These are phyloP conservation scores for Penicillium canescens DNA, from an alignment of 495 filamentous ascomycete species.

Conservation along the genomic window DNA sequence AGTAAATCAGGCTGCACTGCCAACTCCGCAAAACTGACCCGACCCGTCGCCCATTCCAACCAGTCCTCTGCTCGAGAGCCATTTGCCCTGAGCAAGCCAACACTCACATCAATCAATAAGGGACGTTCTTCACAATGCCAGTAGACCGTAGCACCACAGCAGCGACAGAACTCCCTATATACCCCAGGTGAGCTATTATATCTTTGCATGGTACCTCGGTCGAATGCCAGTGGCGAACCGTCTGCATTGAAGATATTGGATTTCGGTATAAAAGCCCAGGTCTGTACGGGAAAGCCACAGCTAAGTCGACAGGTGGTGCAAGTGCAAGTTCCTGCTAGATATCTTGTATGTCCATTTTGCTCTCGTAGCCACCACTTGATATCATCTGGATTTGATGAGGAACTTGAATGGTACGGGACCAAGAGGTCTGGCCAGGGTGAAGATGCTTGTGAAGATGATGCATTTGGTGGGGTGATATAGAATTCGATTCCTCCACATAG, in stretches of 20 bases:
- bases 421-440: constrained; percentile 57
- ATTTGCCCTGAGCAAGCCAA: constrained; percentile 55
- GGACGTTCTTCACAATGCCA: constrained; percentile 60
- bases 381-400: constrained; percentile 40
- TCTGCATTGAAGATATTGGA: constrained; percentile 54
- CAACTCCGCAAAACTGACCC: constrained; percentile 65
- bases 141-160: constrained; percentile 67
- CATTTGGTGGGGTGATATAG: constrained; percentile 42
- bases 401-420: constrained; percentile 44
- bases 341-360: constrained; percentile 38
- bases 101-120: constrained; percentile 64
- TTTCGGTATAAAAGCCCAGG: constrained; percentile 68
- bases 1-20: constrained; percentile 47
- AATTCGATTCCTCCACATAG: constrained; percentile 47
- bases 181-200: constrained; percentile 57
- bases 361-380: constrained; percentile 55
- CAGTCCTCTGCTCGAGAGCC: constrained; percentile 59
- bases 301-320: constrained; percentile 62
- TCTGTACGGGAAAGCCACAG: constrained; percentile 66
- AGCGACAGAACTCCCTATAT: constrained; percentile 62
- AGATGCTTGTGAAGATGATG: constrained; percentile 35
- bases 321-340: constrained; percentile 64
- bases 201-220: constrained; percentile 45
- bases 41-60: constrained; percentile 59
- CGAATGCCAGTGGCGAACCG: constrained; percentile 42